Evolutionary conservation across 2,329 filamentous ascomycete species (phyloP).

Genomic region (Teratosphaeriaceae sp.): DNA sequence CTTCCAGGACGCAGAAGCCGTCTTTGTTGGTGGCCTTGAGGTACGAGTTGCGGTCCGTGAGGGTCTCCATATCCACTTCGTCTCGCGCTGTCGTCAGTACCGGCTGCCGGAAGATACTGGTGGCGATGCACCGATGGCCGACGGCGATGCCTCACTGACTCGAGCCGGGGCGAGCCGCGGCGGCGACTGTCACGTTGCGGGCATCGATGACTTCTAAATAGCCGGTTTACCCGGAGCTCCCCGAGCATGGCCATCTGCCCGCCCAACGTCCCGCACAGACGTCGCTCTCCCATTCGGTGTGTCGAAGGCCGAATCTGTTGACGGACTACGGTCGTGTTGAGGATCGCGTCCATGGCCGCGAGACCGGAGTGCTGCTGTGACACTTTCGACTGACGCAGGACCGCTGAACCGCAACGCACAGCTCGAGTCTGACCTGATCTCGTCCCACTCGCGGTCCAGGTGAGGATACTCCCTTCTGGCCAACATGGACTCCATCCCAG

Average conservation of each 20-base stretch:
- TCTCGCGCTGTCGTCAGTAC: slow-evolving; percentile 19
- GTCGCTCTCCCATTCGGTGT: neutral
- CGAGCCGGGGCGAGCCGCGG: too few relatives aligned
- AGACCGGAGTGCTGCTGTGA: neutral
- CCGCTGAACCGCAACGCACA: too few relatives aligned
- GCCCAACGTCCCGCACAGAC: neutral
- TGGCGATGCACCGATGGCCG: too few relatives aligned
- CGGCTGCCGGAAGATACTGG: too few relatives aligned
- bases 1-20: slow-evolving; percentile 25
- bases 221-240: neutral
- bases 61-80: slow-evolving; percentile 27
- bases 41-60: slow-evolving; percentile 23
- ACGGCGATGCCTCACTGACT: too few relatives aligned
- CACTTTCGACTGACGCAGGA: neutral
- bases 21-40: slow-evolving; percentile 26
- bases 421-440: too few relatives aligned
- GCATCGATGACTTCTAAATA: too few relatives aligned
- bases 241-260: too few relatives aligned
- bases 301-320: neutral
- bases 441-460: too few relatives aligned
- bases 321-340: neutral
- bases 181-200: too few relatives aligned
- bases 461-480: too few relatives aligned
- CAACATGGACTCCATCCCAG: slow-evolving; percentile 4
- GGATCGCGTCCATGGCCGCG: neutral